phyloP scores from a whole-genome alignment of 164 flowering plant species.

The Aristolochia fimbriata region DNA sequence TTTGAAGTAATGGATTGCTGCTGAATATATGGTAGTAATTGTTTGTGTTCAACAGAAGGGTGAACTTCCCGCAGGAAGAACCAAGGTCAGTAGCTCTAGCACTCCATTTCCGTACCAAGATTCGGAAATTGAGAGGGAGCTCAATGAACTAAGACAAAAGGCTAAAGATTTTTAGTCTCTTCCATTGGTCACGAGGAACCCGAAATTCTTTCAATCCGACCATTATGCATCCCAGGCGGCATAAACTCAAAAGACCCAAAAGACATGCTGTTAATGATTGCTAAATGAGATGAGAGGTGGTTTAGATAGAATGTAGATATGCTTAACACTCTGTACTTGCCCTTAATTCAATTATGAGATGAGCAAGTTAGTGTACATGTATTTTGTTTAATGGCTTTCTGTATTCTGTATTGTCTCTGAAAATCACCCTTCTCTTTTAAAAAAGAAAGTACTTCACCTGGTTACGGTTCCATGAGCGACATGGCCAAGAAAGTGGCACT shows the following conservation, averaged over 20 bases:
- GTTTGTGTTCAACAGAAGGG: conserved; percentile 41
- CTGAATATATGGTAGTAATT: background rate
- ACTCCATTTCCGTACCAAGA: conserved; percentile 46
- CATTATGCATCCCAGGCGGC: too few relatives aligned
- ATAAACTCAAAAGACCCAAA: too few relatives aligned
- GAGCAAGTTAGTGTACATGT: too few relatives aligned
- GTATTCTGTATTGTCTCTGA: too few relatives aligned
- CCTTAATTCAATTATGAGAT: too few relatives aligned
- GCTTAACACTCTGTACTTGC: too few relatives aligned
- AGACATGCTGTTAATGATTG: background rate
- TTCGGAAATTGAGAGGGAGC: conserved; percentile 74
- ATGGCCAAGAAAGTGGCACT: too few relatives aligned
- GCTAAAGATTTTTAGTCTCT: conserved; percentile 32
- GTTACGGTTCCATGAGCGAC: too few relatives aligned
- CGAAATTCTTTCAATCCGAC: background rate
- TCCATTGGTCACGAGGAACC: conserved; percentile 11
- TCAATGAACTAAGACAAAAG: conserved; percentile 69
- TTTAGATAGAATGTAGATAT: background rate
- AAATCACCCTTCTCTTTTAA: too few relatives aligned
- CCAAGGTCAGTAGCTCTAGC: conserved; percentile 31
- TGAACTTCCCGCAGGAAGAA: conserved; percentile 89
- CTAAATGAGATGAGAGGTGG: background rate
- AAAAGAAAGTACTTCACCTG: too few relatives aligned
- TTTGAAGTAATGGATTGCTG: background rate
- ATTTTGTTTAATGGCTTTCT: too few relatives aligned